phyloP scores from a whole-genome alignment of 2,329 filamentous ascomycete genomes.

The Gaeumannomyces sp. region DNA sequence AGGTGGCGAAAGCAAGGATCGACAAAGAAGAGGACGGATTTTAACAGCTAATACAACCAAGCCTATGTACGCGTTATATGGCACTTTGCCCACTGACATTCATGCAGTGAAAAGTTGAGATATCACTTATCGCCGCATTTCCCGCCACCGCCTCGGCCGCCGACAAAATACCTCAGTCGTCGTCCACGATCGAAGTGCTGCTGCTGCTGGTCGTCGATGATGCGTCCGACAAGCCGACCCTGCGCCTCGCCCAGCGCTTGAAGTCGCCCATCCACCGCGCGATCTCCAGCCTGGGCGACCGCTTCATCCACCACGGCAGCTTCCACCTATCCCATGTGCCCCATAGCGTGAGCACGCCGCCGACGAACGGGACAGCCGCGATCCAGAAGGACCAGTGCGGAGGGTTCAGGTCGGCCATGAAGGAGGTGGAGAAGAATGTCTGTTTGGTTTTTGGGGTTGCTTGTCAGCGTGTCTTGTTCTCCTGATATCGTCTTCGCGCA shows the following conservation, averaged over 20 bases:
- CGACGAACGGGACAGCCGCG: not conserved
- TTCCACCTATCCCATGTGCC: not conserved
- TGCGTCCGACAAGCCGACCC: slow-evolving; percentile 1
- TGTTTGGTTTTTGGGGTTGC: not conserved
- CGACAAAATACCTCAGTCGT: not conserved
- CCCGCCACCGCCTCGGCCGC: too few relatives aligned
- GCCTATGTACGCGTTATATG: too few relatives aligned
- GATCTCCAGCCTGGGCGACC: not conserved
- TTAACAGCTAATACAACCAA: too few relatives aligned
- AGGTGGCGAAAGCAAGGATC: not conserved
- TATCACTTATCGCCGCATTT: too few relatives aligned
- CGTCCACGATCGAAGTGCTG: not conserved
- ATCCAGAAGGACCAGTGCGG: slow-evolving; percentile 2
- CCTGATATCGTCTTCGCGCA: not conserved
- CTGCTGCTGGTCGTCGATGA: not conserved
- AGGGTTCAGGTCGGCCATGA: not conserved
- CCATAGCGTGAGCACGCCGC: not conserved
- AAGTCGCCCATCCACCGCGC: slow-evolving; percentile 1
- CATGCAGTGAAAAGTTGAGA: too few relatives aligned
- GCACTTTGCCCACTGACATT: too few relatives aligned
- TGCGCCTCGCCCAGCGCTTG: slow-evolving; percentile 3
- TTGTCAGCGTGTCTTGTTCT: not conserved
- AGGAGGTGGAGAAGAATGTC: slow-evolving; percentile 5
- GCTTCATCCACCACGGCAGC: not conserved
- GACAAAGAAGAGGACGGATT: too few relatives aligned